Conservation (phyloP, 805 yeast genomes). For the Pichia heedii region DNA sequence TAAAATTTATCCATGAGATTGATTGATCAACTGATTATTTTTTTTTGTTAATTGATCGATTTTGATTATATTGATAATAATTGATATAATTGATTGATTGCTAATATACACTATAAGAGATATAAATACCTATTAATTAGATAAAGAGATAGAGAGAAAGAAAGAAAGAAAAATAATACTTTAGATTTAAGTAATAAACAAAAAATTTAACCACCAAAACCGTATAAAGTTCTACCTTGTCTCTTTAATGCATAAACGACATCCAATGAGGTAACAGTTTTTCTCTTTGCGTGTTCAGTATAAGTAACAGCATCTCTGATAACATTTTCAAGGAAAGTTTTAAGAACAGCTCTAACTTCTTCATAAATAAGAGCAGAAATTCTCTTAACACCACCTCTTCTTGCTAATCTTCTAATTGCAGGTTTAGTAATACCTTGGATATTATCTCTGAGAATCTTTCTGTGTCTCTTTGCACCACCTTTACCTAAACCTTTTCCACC, state of each 20-base stretch:
- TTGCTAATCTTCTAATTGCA: conserved; percentile 99
- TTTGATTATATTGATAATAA: not conserved
- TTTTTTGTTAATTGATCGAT: not conserved
- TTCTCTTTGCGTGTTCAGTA: conserved; percentile 99
- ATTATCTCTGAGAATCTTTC: conserved; percentile 99
- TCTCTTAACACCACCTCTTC: conserved; percentile 99
- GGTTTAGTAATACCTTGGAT: conserved; percentile 99
- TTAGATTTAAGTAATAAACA: not conserved
- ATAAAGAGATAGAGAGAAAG: no score
- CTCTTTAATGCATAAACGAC: conserved; percentile 99
- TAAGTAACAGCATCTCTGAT: conserved; percentile 99
- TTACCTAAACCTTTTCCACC: conserved; percentile 99
- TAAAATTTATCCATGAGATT: no score
- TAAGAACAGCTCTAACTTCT: conserved; percentile 95
- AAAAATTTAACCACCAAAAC: conserved; percentile 93
- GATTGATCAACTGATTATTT: no score
- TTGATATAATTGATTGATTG: not conserved
- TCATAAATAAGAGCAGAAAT: conserved; percentile 97
- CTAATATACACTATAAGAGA: not conserved
- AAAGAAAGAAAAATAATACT: conserved; percentile 4
- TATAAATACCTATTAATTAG: conserved; percentile 4
- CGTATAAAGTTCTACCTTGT: conserved; percentile 99
- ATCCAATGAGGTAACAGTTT: conserved; percentile 97
- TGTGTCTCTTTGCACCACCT: conserved; percentile 99
- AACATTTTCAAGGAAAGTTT: conserved; percentile 92